Base-by-base conservation (phyloP, 805 yeast species). In the Wickerhamiella spandovensis region DNA sequence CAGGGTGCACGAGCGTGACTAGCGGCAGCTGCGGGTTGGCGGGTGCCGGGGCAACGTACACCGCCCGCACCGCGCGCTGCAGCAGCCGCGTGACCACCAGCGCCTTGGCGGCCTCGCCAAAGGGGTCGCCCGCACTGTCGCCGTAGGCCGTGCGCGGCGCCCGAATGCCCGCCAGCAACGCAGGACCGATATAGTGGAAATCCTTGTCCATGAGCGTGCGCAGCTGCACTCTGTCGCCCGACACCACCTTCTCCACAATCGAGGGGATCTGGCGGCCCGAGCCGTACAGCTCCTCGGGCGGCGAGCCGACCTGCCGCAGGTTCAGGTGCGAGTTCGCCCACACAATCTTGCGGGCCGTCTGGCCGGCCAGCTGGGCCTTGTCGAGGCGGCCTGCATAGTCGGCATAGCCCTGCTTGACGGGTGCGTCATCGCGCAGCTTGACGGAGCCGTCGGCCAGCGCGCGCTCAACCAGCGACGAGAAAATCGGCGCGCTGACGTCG, bases 221-320 rank as follows among this genome's bases (percentile, higher is more conserved):
- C 12, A 77, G 75, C 38, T 81, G 68, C n/a, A 85, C 64, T 46
- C 95, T 70, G 66, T 86, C 95, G 46, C 95, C 95, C 54, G 81
- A 70, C 52, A 84, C 72, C 30, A 82, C 92, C 58, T 75, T 79
- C 65, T 86, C 95, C 23, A 86, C 81, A 51, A 86, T 74, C 30
- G 84, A 72, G 17, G 72, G 65, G 46, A 76, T 64, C 23, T 79
- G 77, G n/a, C 64, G 50, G 25, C 57, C 55, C 30, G 60, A 51
- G 20, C 61, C 64, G 42, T 53, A 51, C n/a, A 56, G 46, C 17
- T 42, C 47, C 12, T 46, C 46, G 13, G 67, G 64, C 10, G 58
- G 54, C 8, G 48, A 48, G 20, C 54, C 46, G 10, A 46, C 23
- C 23, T 52, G 54, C 43, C 47, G 54, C n/a, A 58, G 39, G 47